Evolutionary conservation across 495 filamentous ascomycete species (phyloP).

Genomic region (Neurospora tetraspora): DNA sequence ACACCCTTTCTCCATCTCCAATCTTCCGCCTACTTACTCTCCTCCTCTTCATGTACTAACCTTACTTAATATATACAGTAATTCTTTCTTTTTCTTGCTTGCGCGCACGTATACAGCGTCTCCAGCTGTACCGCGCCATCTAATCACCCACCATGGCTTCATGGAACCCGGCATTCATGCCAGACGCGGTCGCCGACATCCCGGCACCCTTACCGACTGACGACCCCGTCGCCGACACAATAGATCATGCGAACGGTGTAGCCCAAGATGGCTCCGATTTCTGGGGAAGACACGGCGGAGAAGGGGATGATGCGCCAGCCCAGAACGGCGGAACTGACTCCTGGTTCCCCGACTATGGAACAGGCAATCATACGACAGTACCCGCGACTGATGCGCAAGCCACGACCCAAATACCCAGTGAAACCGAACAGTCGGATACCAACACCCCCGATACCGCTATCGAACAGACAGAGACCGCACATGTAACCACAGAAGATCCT

Average conservation of each 20-base stretch:
- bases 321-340: conserved; percentile 16
- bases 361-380: conserved; percentile 19
- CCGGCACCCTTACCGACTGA: conserved; percentile 4
- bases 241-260: neutral
- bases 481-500: neutral
- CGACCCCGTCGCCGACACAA: neutral
- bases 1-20: neutral
- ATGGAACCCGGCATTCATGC: conserved; percentile 49
- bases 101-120: conserved; percentile 8
- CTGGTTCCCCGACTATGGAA: conserved; percentile 21
- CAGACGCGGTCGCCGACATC: conserved; percentile 28
- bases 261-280: neutral
- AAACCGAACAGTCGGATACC: neutral
- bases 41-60: conserved; percentile 5
- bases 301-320: neutral
- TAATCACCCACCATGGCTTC: conserved; percentile 33
- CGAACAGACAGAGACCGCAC: neutral
- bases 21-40: neutral
- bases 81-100: conserved; percentile 18
- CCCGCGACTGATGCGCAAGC: conserved; percentile 10
- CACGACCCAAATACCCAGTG: conserved; percentile 1
- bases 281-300: neutral
- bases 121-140: conserved; percentile 17
- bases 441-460: neutral
- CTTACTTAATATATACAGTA: conserved; percentile 10